Evolutionary conservation across 257 asterid species (phyloP).

Genomic region (Jacaranda mimosifolia): DNA sequence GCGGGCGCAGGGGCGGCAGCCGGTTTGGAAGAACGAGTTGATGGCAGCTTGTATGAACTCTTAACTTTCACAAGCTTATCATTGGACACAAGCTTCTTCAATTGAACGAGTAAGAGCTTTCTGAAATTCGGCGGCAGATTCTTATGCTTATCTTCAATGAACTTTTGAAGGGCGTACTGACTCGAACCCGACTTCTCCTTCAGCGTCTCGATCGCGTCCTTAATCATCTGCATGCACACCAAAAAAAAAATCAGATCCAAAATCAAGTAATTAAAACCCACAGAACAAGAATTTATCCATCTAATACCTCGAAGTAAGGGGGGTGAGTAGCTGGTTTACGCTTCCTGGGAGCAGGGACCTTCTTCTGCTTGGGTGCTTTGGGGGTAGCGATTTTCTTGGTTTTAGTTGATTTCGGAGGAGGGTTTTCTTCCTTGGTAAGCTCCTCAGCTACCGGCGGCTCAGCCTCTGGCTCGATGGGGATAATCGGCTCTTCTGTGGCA

Average conservation of each 20-base stretch:
- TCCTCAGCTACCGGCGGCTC: slow-evolving; percentile 40
- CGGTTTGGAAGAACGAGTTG: slow-evolving; percentile 43
- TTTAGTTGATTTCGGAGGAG: slow-evolving; percentile 48
- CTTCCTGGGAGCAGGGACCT: slow-evolving; percentile 68
- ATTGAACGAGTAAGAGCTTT: slow-evolving; percentile 67
- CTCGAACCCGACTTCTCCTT: slow-evolving; percentile 90
- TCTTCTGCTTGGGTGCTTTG: slow-evolving; percentile 59
- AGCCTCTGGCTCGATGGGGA: slow-evolving; percentile 39
- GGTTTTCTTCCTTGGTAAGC: slow-evolving; percentile 34
- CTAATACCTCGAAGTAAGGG: slow-evolving; percentile 76
- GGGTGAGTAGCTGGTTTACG: slow-evolving; percentile 61
- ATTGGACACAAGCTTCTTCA: slow-evolving; percentile 72
- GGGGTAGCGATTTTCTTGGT: slow-evolving; percentile 35
- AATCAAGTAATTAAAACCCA: neutral
- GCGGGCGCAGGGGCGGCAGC: slow-evolving; percentile 46
- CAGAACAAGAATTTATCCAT: neutral
- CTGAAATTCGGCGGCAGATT: slow-evolving; percentile 76
- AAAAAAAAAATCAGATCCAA: slow-evolving; percentile 32
- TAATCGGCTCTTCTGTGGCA: slow-evolving; percentile 61
- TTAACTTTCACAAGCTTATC: slow-evolving; percentile 76
- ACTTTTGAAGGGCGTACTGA: slow-evolving; percentile 77
- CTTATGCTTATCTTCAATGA: slow-evolving; percentile 77
- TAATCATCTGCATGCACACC: slow-evolving; percentile 66
- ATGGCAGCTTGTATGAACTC: slow-evolving; percentile 65
- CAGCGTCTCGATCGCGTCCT: slow-evolving; percentile 72